Evolutionary conservation across 345 rosid genomes (phyloP), one percentile per base, ranked within the genome.

Genomic region (Melaleuca alternifolia): DNA sequence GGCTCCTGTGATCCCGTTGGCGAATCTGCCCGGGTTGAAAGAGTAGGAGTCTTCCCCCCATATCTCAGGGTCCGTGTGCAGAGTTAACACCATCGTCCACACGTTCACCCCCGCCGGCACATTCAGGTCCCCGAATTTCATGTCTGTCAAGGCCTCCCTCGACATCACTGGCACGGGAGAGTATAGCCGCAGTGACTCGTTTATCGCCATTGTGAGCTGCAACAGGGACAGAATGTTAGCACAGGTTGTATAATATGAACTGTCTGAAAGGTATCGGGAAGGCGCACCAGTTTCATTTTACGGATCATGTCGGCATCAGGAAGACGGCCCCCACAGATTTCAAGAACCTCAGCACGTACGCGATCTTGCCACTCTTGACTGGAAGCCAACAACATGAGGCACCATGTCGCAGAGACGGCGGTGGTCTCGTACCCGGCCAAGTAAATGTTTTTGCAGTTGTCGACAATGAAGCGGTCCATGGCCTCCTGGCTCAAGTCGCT

Each of bases 391-490:
- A 93, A 85, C 93, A 93, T 89, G 51, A 91, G 87, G 30, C 85
- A 65, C 95, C 95, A 93, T 11, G 92, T 76, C 24, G 94, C 89
- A 5, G 93, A 24, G 79, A 91, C 89, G 1, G 92, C 94, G 1
- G 92, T 89, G 5, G 93, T 90, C 86, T 93, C 95, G 46, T 85
- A 91, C 48, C 93, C 93, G 4, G 95, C 93, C 46, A 88, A 77
- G 88, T 91, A 92, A 50, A 92, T 90, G 87, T 91, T 91, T 91
- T 91, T 93, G 91, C 92, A 92, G 77, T 93, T 93, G 62, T 92
- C 94, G 18, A 92, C 92, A 2, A 90, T 86, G 88, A 91, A 91
- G 41, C 83, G 76, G 20, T 89, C 89, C 6, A 30, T 71, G 16
- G 88, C 89, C 37, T 90, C 87, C 37, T 85, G 81, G 30, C 41